Base-by-base conservation (phyloP, 2,329 filamentous ascomycete species). In the Penicillium janthinellum region DNA sequence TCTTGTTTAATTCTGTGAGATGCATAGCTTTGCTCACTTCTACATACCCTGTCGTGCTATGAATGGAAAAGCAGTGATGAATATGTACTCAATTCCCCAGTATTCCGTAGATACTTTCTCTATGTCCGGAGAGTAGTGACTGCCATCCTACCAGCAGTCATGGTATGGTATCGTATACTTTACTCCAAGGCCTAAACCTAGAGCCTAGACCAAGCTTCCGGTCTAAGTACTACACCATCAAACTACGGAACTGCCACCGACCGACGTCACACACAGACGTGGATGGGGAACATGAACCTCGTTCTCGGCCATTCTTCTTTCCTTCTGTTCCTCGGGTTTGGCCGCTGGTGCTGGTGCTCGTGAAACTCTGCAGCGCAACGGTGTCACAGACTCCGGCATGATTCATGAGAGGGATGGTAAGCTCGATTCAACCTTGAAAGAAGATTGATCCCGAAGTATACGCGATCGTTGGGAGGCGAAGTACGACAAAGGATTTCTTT, bases 11-110 rank as follows among this genome's bases (percentile, higher is more conserved):
- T 38, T 1, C 25, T 25, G 31, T 28, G 52, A 28, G 25, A 34
- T 38, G 52, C 52, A 35, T 55, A 22, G 11, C 45, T 37, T 35
- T 14, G 28, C 41, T 34, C 17, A 3, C 14, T 31, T 28, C 17
- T 22, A 55, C 52, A 55, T 55, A 55, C 52, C 52, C 52, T 14
- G 14, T 38, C 14, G 37, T 31, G 5, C 28, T 17, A 44, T 44
- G 39, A 55, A 55, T 55, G 48, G 52, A 55, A 55, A 54, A 34
- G 41, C 31, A 25, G 14, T 37, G 31, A 47, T 47, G 52, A 45
- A 45, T 45, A 22, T 45, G 10, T 44, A n/a, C 35, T 22, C 31
- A 31, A 10, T 31, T 3, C 7, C 31, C 31, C 31, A 31, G 31
- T 31, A 31, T 31, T 3, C 10, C 31, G 31, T 31, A 31, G 25